Conservation (phyloP, 2,329 filamentous ascomycete species). For the Phaeosphaeriaceae sp. region DNA sequence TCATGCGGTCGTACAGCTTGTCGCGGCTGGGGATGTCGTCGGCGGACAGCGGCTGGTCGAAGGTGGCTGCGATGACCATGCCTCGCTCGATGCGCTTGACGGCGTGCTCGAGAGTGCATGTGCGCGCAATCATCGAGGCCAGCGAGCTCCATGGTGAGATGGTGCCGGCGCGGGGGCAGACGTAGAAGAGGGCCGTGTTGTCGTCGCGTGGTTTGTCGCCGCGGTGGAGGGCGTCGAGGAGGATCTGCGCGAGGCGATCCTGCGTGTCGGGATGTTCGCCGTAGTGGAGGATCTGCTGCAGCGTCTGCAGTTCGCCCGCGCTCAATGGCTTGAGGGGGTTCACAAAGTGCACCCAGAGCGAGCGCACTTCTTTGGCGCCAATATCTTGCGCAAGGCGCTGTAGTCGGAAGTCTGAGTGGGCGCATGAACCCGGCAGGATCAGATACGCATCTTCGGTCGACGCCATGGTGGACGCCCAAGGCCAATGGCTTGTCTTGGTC, state of each 20-base stretch:
- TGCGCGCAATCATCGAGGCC: conserved; percentile 90
- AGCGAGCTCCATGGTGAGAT: conserved; percentile 98
- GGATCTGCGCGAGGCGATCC: conserved; percentile 53
- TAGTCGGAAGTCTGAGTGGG: conserved; percentile 61
- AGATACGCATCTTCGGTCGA: conserved; percentile 48
- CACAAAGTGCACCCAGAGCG: conserved; percentile 61
- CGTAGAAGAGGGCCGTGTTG: conserved; percentile 68
- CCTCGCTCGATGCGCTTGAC: conserved; percentile 86
- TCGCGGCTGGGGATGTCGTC: conserved; percentile 69
- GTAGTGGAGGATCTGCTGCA: conserved; percentile 68
- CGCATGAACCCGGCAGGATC: conserved; percentile 60
- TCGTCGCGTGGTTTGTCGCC: conserved; percentile 59
- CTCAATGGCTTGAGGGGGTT: conserved; percentile 50
- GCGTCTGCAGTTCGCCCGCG: conserved; percentile 56
- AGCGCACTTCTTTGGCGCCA: conserved; percentile 55
- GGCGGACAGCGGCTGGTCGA: conserved; percentile 60
- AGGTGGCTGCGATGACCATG: conserved; percentile 73
- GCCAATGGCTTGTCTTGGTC: conserved; percentile 6
- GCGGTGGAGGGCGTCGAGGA: conserved; percentile 57
- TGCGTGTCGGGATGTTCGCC: conserved; percentile 59
- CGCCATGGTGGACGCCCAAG: conserved; percentile 32
- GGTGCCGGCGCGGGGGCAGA: conserved; percentile 79
- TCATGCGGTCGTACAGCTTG: conserved; percentile 92
- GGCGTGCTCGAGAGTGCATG: conserved; percentile 79
- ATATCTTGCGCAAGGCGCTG: conserved; percentile 54